Conservation (phyloP, 129 eudicot genomes). For the Rutidosis leptorrhynchoides region DNA sequence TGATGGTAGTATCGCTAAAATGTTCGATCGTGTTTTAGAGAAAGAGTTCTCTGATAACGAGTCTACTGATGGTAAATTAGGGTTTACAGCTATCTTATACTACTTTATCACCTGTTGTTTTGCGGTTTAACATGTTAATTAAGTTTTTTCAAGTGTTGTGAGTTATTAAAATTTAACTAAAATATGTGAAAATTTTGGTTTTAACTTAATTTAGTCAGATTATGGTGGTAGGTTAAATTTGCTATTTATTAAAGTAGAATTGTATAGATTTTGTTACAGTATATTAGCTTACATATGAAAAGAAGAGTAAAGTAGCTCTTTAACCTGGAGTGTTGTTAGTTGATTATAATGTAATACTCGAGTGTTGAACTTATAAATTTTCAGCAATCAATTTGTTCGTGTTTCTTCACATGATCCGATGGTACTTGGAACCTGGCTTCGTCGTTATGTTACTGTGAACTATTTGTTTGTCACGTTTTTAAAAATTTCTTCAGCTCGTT, state of each 20-base stretch:
- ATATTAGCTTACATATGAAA: not conserved
- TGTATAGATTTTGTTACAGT: constrained; percentile 17
- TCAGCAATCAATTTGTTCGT: constrained; percentile 4
- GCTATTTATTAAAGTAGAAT: constrained; percentile 18
- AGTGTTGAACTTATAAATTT: constrained; percentile 1
- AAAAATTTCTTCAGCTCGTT: constrained; percentile 2
- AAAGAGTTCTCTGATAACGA: constrained; percentile 89
- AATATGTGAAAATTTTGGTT: not conserved
- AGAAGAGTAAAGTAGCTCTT: not conserved
- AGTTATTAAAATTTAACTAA: constrained; percentile 4
- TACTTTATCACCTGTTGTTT: constrained; percentile 14
- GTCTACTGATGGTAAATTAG: constrained; percentile 64
- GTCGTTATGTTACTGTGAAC: not conserved
- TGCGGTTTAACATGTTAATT: constrained; percentile 4
- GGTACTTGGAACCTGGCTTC: constrained; percentile 13
- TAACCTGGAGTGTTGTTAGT: not conserved
- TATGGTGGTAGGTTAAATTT: constrained; percentile 6
- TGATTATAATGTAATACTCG: constrained; percentile 1
- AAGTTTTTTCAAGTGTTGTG: not conserved
- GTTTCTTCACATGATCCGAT: constrained; percentile 8
- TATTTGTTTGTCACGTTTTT: constrained; percentile 20
- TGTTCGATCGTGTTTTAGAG: constrained; percentile 83
- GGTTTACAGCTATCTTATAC: not conserved
- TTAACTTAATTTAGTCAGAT: not conserved
- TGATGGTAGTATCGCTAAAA: constrained; percentile 75